A percentile compares a stretch with the other conserved stretches of the same genome.
Conservation (phyloP, 2,329 filamentous ascomycete species). For the Alternaria sp. region DNA sequence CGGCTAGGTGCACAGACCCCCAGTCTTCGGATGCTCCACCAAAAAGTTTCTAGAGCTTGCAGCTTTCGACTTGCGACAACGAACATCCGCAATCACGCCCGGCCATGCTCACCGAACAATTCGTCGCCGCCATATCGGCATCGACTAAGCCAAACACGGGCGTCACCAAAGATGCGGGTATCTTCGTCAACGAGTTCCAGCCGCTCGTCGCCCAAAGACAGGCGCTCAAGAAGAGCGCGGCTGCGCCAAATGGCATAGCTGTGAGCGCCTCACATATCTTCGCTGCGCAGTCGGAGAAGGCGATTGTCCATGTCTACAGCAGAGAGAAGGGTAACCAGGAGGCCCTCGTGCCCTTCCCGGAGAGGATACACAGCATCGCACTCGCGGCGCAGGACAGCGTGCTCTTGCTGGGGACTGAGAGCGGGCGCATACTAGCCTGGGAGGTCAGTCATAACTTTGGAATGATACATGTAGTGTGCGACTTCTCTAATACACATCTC, state of each 20-base stretch:
- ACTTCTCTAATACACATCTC: conserved; percentile 14
- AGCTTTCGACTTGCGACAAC: conserved; percentile 6
- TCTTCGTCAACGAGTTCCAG: conserved; percentile 83
- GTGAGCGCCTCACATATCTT: conserved; percentile 85
- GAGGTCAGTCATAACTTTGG: conserved; percentile 66
- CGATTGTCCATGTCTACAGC: conserved; percentile 90
- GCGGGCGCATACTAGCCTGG: conserved; percentile 88
- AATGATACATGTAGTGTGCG: background rate
- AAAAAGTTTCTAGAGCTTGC: conserved; percentile 20
- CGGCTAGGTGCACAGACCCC: conserved; percentile 8
- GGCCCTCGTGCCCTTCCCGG: conserved; percentile 83
- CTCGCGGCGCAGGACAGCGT: conserved; percentile 71
- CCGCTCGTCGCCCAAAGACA: conserved; percentile 76
- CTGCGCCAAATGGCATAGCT: conserved; percentile 78
- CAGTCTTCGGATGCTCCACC: conserved; percentile 5
- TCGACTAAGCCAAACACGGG: conserved; percentile 53
- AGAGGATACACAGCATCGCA: conserved; percentile 79
- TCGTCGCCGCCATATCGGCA: conserved; percentile 56
- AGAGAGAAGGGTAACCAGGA: conserved; percentile 85
- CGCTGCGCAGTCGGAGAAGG: conserved; percentile 88
- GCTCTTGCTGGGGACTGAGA: conserved; percentile 79
- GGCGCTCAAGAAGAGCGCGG: conserved; percentile 90
- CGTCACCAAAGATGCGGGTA: conserved; percentile 76
- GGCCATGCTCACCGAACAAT: conserved; percentile 58
- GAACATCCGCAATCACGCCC: background rate